Evolutionary conservation across 257 asterid genomes (phyloP).

Genomic region (Solanum megistacrolobum): DNA sequence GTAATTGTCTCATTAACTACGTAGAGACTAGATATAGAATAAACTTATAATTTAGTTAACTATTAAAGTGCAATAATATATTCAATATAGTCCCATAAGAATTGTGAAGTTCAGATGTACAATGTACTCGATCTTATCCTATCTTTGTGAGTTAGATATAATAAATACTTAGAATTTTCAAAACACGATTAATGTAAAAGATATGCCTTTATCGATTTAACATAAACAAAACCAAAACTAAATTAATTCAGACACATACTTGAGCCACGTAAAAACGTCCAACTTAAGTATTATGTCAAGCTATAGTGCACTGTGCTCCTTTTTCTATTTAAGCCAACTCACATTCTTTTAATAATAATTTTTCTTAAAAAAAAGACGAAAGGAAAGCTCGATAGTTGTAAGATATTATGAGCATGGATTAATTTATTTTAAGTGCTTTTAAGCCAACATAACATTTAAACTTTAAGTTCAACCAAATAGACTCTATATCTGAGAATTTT

Average conservation of each 20-base stretch:
- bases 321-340: neutral
- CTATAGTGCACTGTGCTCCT: neutral
- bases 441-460: neutral
- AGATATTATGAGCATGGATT: neutral
- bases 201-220: neutral
- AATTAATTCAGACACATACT: neutral
- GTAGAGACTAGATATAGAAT: too few species aligned
- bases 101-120: too few species aligned
- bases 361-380: neutral
- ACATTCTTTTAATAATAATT: neutral
- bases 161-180: too few species aligned
- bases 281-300: neutral
- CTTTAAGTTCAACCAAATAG: neutral
- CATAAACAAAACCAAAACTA: neutral
- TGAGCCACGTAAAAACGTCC: neutral
- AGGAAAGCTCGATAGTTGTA: neutral
- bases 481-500: neutral
- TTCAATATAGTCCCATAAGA: accelerated
- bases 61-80: too few species aligned
- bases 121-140: too few species aligned
- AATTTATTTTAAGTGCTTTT: neutral
- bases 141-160: too few species aligned
- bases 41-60: too few species aligned
- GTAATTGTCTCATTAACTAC: too few species aligned
- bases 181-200: neutral